Percentiles rank a stretch among this genome's conserved stretches.
phyloP scores from a whole-genome alignment of 108 stramenopile species.

The Nannochloropsis salina region DNA sequence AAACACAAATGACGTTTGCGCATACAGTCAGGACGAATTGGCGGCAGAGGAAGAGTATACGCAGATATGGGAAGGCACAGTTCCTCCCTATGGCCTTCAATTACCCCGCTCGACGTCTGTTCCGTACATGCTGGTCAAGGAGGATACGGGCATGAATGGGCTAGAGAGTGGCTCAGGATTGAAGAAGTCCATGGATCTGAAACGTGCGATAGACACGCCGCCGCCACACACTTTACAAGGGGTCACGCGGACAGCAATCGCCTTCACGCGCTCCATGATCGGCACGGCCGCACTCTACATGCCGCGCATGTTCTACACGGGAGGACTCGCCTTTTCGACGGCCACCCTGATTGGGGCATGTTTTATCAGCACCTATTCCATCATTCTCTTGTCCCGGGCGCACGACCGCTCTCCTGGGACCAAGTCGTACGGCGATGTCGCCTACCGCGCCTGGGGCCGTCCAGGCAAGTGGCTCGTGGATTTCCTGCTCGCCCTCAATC shows the following conservation, averaged over 20 bases:
- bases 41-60: not conserved
- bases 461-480: conserved; percentile 14
- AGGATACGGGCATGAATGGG: not conserved
- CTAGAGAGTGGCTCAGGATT: not conserved
- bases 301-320: conserved; percentile 7
- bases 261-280: conserved; percentile 12
- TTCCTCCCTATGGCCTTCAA: conserved; percentile 14
- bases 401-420: not conserved
- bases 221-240: not conserved
- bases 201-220: not conserved
- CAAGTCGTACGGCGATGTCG: not conserved
- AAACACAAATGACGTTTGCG: not conserved
- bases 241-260: not conserved
- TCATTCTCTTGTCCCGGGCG: not conserved
- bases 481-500: conserved; percentile 2
- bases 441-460: not conserved
- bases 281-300: conserved; percentile 8
- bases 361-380: conserved; percentile 18
- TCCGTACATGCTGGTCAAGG: not conserved
- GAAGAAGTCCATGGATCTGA: not conserved
- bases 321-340: not conserved
- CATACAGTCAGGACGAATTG: not conserved
- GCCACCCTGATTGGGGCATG: not conserved
- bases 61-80: not conserved
- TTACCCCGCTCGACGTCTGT: not conserved